Percentiles rank a stretch among this genome's conserved stretches.
Conservation (phyloP, 179 eudicot species). For the Corrigiola litoralis region DNA sequence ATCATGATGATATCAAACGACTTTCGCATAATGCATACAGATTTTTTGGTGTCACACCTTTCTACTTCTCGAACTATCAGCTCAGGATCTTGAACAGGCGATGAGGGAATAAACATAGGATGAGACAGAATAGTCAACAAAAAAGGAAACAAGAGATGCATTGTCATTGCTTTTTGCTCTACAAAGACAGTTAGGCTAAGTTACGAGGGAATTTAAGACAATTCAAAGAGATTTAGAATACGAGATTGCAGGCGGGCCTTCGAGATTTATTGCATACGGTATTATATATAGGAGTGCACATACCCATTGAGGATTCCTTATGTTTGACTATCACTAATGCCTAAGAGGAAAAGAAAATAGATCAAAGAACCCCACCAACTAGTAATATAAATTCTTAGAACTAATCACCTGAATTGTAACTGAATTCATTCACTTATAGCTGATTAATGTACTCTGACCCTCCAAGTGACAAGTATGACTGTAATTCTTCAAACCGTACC, state of each 20-base stretch:
- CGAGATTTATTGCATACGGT: too few relatives aligned
- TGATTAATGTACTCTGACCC: background rate
- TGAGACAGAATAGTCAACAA: background rate
- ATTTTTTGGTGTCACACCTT: slow-evolving; percentile 7
- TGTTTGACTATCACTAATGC: too few relatives aligned
- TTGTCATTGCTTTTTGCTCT: background rate
- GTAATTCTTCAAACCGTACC: background rate
- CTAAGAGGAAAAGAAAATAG: too few relatives aligned
- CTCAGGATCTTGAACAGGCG: slow-evolving; percentile 18
- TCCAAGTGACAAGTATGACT: background rate
- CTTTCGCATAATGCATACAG: background rate
- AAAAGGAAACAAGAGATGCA: slow-evolving; percentile 7
- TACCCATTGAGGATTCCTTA: too few relatives aligned
- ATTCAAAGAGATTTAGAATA: too few relatives aligned
- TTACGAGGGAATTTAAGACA: too few relatives aligned
- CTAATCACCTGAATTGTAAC: too few relatives aligned
- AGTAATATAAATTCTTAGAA: too few relatives aligned
- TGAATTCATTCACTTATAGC: too few relatives aligned
- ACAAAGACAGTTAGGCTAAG: background rate
- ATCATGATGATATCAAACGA: background rate
- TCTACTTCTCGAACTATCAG: slow-evolving; percentile 12
- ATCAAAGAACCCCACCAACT: background rate
- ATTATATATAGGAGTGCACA: too few relatives aligned
- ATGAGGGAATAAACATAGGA: slow-evolving; percentile 2
- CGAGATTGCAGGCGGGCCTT: too few relatives aligned